A percentile compares a stretch with the other conserved stretches of the same genome.
phyloP scores from a whole-genome alignment of 768 basidiomycete species.

The Austroboletus eburneus region DNA sequence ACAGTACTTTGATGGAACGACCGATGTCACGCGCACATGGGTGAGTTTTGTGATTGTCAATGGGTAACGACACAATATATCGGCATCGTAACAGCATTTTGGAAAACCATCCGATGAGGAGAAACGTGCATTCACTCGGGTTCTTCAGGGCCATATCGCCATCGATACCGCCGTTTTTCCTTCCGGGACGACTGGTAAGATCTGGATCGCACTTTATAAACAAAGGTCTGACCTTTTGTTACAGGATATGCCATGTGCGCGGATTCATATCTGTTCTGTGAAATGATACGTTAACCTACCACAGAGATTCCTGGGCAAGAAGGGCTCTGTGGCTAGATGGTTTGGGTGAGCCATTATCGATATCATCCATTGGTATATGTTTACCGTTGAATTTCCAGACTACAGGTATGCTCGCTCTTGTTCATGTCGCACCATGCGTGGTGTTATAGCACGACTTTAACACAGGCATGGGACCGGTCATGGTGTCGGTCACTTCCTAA shows the following conservation, averaged over 20 bases:
- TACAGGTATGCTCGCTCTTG: slow-evolving; percentile 42
- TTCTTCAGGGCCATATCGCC: slow-evolving; percentile 87
- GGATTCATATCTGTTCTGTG: background rate
- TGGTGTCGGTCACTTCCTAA: slow-evolving; percentile 91
- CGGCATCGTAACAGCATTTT: slow-evolving; percentile 61
- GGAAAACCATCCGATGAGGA: slow-evolving; percentile 80
- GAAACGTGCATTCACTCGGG: slow-evolving; percentile 85
- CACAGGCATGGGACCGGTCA: slow-evolving; percentile 88
- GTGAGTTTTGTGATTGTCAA: slow-evolving; percentile 36
- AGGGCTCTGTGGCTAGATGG: slow-evolving; percentile 83
- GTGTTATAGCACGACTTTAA: slow-evolving; percentile 6
- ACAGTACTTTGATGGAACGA: slow-evolving; percentile 91
- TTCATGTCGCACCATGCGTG: background rate
- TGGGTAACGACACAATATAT: background rate
- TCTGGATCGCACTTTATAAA: background rate
- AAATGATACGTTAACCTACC: background rate
- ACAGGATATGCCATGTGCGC: slow-evolving; percentile 56
- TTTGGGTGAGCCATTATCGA: slow-evolving; percentile 48
- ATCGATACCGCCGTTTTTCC: slow-evolving; percentile 87
- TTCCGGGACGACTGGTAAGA: slow-evolving; percentile 65
- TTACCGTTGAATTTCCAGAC: slow-evolving; percentile 33
- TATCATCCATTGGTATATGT: background rate
- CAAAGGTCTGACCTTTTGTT: background rate
- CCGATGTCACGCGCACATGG: slow-evolving; percentile 90
- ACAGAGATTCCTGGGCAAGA: slow-evolving; percentile 78